phyloP scores from a whole-genome alignment of 2,329 filamentous ascomycete genomes.

The Cercospora zeae-maydis region DNA sequence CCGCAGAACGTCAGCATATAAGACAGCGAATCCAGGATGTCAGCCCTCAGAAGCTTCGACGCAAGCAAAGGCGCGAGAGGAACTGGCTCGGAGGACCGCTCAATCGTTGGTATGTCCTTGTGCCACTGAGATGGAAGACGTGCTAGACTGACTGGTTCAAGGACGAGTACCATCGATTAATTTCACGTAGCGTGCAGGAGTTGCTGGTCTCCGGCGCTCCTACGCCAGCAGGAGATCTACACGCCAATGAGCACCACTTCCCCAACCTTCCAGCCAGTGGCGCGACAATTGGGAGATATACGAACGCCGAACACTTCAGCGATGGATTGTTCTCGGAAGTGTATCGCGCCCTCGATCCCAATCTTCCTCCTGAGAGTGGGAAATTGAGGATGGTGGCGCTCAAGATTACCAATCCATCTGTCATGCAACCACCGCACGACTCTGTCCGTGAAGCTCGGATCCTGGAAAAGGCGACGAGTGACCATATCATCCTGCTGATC shows the following conservation, averaged over 20 bases:
- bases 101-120: constrained; percentile 51
- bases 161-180: constrained; percentile 54
- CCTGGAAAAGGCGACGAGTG: constrained; percentile 55
- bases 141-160: constrained; percentile 37
- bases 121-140: not conserved
- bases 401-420: constrained; percentile 77
- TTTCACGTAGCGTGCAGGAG: constrained; percentile 33
- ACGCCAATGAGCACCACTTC: constrained; percentile 31
- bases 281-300: constrained; percentile 54
- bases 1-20: constrained; percentile 49
- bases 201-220: constrained; percentile 35
- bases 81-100: constrained; percentile 58
- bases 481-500: constrained; percentile 64
- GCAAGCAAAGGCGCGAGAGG: constrained; percentile 65
- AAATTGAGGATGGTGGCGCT: constrained; percentile 58
- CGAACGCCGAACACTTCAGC: constrained; percentile 53
- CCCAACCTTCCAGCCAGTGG: constrained; percentile 35
- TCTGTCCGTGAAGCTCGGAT: constrained; percentile 75
- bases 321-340: constrained; percentile 79
- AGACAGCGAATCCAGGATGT: constrained; percentile 44
- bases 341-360: constrained; percentile 60
- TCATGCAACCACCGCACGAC: constrained; percentile 76
- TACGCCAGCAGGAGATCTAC: constrained; percentile 26
- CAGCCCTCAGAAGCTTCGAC: constrained; percentile 49
- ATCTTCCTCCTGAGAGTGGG: constrained; percentile 12